Base-by-base conservation (phyloP, 2,329 filamentous ascomycete genomes). In the Exophiala sp. region DNA sequence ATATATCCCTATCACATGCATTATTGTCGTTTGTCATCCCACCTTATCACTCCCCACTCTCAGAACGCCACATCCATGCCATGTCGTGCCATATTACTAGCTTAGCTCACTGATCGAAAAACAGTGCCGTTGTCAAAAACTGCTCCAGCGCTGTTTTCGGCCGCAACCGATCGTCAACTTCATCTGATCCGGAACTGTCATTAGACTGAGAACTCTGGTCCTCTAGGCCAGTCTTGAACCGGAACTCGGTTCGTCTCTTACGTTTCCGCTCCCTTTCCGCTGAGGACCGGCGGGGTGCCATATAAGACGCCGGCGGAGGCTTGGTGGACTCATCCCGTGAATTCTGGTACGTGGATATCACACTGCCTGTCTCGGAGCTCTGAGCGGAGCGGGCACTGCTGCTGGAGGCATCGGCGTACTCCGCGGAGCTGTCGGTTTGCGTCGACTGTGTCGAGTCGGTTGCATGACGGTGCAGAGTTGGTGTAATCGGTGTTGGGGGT, bases 21-120 rank as follows among this genome's bases (percentile, higher is more conserved):
- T 29, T 29, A 29, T 5, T 29, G 24, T 29, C 24, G 24, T 29
- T 29, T 29, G 24, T 29, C 7, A 29, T 5, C 7, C 24, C 24
- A 29, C 24, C 7, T 29, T 5, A 29, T 29, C 7, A 29, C 24
- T 29, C 24, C 24, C 24, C 5, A 3, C 24, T 8, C 24, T 29
- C 24, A 5, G 5, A n/a, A 40, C 11, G 38, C 3, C 38, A n/a
- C 14, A 9, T 21, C 20, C 6, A 21, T 21, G 42, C 47, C 36
- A 11, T 9, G 24, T 41, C 24, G 5, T 21, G 9, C 34, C 14
- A 14, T 8, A 9, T 4, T 16, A 32, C 34, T 46, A 18, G 21
- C 29, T 14, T 4, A 16, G 12, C 18, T 57, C 52, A 60, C 34
- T 55, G 49, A 42, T 60, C 57, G 21, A 60, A 60, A 45, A 60